Evolutionary conservation across 495 filamentous ascomycete species (phyloP).

Genomic region (Penicillium bovifimosum): DNA sequence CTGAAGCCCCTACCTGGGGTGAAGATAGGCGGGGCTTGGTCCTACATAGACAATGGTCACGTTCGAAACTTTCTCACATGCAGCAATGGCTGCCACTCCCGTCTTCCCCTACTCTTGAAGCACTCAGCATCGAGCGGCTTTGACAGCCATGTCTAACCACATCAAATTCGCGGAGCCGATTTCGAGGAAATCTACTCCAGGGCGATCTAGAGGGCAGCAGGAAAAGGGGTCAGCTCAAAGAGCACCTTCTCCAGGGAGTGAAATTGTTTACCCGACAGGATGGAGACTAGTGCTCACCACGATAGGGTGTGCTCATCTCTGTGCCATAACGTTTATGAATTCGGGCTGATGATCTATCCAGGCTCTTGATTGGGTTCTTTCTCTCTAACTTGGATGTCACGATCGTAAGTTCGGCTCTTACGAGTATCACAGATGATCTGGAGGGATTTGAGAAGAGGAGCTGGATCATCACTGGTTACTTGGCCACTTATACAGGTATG

Average conservation of each 20-base stretch:
- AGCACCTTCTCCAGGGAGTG: slow-evolving; percentile 22
- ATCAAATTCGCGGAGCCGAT: slow-evolving; percentile 26
- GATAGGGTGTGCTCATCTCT: slow-evolving; percentile 25
- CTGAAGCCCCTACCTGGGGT: slow-evolving; percentile 20
- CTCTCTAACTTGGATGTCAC: slow-evolving; percentile 59
- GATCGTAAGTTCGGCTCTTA: slow-evolving; percentile 58
- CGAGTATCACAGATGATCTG: slow-evolving; percentile 52
- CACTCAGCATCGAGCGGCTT: slow-evolving; percentile 7
- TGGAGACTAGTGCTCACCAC: slow-evolving; percentile 40
- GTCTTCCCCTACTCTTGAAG: slow-evolving; percentile 15
- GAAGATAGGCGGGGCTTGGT: slow-evolving; percentile 25
- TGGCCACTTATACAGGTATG: slow-evolving; percentile 52
- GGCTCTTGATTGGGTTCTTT: slow-evolving; percentile 51
- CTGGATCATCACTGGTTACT: slow-evolving; percentile 55
- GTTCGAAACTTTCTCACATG: slow-evolving; percentile 17
- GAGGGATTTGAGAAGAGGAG: slow-evolving; percentile 47
- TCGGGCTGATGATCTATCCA: slow-evolving; percentile 14
- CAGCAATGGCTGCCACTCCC: slow-evolving; percentile 16
- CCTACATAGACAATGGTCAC: slow-evolving; percentile 17
- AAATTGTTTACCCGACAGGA: slow-evolving; percentile 37
- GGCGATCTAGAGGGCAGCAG: slow-evolving; percentile 3
- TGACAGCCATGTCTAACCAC: slow-evolving; percentile 16
- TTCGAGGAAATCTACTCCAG: slow-evolving; percentile 3
- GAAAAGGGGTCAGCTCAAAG: slow-evolving; percentile 26
- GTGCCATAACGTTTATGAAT: neutral